A percentile compares a stretch with the other conserved stretches of the same genome.
These are phyloP conservation scores for Mortierella sp. DNA, from an alignment of 371 early-diverging fungal genomes.

Conservation along the genomic window DNA sequence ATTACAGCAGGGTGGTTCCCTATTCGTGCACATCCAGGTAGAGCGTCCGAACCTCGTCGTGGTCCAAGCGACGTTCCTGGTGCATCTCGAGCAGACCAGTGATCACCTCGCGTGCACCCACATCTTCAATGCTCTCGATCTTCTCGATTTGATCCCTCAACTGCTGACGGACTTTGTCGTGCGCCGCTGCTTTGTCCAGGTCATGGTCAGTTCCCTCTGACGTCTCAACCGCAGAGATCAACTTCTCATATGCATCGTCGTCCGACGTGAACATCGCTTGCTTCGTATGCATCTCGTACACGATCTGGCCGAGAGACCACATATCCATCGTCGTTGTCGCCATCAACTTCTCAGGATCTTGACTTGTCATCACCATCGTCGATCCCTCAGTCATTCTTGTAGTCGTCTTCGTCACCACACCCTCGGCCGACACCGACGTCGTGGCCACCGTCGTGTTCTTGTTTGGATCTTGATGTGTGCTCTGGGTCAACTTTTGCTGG, in stretches of 20 bases:
- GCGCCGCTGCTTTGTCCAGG: slow-evolving; percentile 27
- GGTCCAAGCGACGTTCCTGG: slow-evolving; percentile 37
- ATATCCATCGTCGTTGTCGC: slow-evolving; percentile 50
- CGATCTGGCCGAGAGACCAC: slow-evolving; percentile 52
- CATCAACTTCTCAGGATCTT: slow-evolving; percentile 26
- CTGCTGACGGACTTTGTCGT: slow-evolving; percentile 26
- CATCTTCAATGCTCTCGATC: slow-evolving; percentile 32
- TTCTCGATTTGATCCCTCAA: slow-evolving; percentile 25
- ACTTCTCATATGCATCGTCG: slow-evolving; percentile 28
- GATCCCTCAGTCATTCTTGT: slow-evolving; percentile 1
- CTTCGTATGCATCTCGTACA: slow-evolving; percentile 47
- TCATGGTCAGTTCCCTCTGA: slow-evolving; percentile 17
- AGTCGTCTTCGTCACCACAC: slow-evolving; percentile 23
- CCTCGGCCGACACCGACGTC: slow-evolving; percentile 3
- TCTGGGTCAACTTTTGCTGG: slow-evolving; percentile 7
- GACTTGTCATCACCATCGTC: neutral
- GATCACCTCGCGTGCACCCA: slow-evolving; percentile 36
- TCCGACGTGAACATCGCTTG: slow-evolving; percentile 36
- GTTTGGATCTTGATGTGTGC: slow-evolving; percentile 14
- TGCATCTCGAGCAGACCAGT: slow-evolving; percentile 35
- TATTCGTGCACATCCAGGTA: slow-evolving; percentile 15
- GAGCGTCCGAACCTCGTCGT: slow-evolving; percentile 21
- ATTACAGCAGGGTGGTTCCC: neutral
- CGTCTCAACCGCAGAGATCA: slow-evolving; percentile 22
- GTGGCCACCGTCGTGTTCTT: neutral